Percentiles rank a stretch among this genome's conserved stretches.
Conservation (phyloP, 2,329 filamentous ascomycete species). For the Cylindrodendrum hubeiense region DNA sequence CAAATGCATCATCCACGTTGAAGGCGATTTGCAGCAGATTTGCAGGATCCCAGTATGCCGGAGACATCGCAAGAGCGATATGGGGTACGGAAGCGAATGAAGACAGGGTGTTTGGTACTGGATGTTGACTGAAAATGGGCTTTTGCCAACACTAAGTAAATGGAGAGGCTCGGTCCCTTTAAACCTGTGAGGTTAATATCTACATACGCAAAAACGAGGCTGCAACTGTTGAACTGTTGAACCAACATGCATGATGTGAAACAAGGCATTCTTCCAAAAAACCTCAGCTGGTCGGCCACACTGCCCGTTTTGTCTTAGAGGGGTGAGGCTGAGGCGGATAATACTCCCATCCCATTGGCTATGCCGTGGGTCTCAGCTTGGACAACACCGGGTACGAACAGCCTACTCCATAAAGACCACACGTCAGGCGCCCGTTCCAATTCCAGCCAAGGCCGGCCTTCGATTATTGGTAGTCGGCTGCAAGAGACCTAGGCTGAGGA, state of each 20-base stretch:
- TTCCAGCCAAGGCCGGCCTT: background rate
- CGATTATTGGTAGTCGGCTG: background rate
- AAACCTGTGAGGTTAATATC: background rate
- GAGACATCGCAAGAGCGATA: background rate
- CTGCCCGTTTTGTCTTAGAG: background rate
- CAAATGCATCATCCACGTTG: background rate
- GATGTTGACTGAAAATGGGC: background rate
- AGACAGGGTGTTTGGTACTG: background rate
- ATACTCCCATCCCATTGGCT: background rate
- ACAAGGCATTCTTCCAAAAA: background rate
- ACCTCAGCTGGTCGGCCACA: background rate
- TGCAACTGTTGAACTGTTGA: no score
- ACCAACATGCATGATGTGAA: background rate
- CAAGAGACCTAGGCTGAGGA: no score
- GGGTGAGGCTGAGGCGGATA: background rate
- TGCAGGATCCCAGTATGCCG: constrained; percentile 1
- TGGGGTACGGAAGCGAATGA: background rate
- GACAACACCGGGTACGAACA: background rate
- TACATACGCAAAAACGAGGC: background rate
- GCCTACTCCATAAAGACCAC: background rate
- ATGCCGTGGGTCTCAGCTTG: background rate
- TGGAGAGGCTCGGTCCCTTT: background rate
- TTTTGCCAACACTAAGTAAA: background rate
- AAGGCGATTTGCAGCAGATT: constrained; percentile 2
- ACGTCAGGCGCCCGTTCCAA: background rate